Evolutionary conservation across 441 rosid species (phyloP).

Genomic region (Populus hybrid): DNA sequence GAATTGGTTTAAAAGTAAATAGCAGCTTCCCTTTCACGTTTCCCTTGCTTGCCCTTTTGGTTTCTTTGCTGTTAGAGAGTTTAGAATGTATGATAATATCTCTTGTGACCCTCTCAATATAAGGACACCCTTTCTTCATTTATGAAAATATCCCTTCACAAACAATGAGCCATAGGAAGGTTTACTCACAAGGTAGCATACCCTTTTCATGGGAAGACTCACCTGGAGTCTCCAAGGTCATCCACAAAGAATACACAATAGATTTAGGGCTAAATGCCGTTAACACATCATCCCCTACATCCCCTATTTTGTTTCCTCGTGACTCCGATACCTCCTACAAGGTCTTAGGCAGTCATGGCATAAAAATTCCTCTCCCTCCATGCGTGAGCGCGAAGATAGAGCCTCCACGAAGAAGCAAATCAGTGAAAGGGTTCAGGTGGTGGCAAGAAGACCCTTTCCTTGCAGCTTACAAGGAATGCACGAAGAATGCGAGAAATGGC

Average conservation of each 20-base stretch:
- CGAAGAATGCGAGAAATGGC: constrained; percentile 21
- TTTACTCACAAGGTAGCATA: constrained; percentile 49
- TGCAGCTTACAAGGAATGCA: constrained; percentile 59
- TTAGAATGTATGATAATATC: constrained; percentile 28
- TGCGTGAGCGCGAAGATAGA: constrained; percentile 15
- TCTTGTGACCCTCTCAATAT: constrained; percentile 1
- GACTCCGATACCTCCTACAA: background rate
- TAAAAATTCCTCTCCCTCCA: constrained; percentile 50
- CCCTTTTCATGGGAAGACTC: constrained; percentile 67
- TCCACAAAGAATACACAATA: constrained; percentile 12
- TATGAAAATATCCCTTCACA: background rate
- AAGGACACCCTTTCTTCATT: background rate
- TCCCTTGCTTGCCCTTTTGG: constrained; percentile 28
- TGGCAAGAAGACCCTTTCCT: constrained; percentile 56
- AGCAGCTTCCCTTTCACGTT: constrained; percentile 34
- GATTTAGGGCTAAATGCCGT: constrained; percentile 1
- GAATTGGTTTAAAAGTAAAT: constrained; percentile 25
- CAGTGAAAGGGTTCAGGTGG: constrained; percentile 35
- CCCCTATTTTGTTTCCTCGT: background rate
- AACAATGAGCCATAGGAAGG: constrained; percentile 42
- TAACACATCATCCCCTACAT: constrained; percentile 10
- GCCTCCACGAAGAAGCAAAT: constrained; percentile 25
- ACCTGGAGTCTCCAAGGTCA: constrained; percentile 50
- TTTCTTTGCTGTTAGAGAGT: constrained; percentile 27
- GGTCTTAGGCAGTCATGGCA: background rate